Base-by-base conservation (phyloP, 306 rosid genomes). In the Bauhinia variegata region DNA sequence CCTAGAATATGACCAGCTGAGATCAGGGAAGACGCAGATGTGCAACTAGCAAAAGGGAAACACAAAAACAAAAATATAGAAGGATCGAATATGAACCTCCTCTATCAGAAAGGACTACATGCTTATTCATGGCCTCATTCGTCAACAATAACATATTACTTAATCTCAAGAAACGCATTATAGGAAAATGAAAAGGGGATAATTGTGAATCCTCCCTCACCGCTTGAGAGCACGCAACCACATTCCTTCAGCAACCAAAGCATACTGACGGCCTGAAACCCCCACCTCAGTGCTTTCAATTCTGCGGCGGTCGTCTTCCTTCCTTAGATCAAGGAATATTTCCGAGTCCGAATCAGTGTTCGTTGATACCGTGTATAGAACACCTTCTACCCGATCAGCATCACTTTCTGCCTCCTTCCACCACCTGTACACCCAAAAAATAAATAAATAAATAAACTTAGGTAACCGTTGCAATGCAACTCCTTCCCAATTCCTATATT, bases 171-270 rank as follows among this genome's bases (percentile, higher is more conserved):
- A 32, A 59, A 69, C 2, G 28, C 28, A 36, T 36, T 36, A 8
- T 36, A 36, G 9, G 41, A 61, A 18, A 5, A 47, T 11, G 28
- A 32, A 50, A 52, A 8, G 3, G 8, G 11, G 18, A 38, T 15
- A 19, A 39, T 2, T 42, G 31, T 4, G 1, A 67, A 57, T 32
- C 6, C 4, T 1, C 11, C 30, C 82, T 74, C 73, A 88, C 97
- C 96, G 75, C 75, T 75, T 85, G 46, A 87, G 83, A 50, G 88
- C 75, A 52, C 82, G 85, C 79, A 89, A 68, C 97, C 96, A 92
- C 44, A 65, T 44, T 9, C 85, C 80, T 84, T 89, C 95, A 39
- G 89, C 68, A 57, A 92, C 80, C 85, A 92, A 68, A 1, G 95
- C 97, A 70, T 83, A 92, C 44, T 85, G 86, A 11, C 71, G 74